Base-by-base conservation (phyloP, 2,329 filamentous ascomycete genomes). In the Xylariaceae sp. region DNA sequence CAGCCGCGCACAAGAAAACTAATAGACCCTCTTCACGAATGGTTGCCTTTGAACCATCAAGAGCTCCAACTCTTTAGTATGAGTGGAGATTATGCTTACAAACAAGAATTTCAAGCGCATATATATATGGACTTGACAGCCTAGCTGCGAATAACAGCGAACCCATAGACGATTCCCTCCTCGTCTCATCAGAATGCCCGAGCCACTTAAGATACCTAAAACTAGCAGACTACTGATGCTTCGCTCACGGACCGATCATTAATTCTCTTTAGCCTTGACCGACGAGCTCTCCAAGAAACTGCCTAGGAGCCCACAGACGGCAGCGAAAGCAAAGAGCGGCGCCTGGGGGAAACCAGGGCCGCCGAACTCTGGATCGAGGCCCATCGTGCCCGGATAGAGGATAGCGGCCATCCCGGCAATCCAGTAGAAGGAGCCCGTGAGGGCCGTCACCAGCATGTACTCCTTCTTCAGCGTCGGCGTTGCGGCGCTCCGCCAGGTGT, bases 291-390 rank as follows among this genome's bases (percentile, higher is more conserved):
- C 59, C 52, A 59, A 35, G 55, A 57, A 67, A 27, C 53, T 64
- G 20, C 60, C 56, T 7, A 59, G 13, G 3, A 65, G 18, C 3
- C 57, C 67, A 30, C 55, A 61, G 2, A 36, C 46, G 13, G 64
- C 61, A n/a, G 72, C 64, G 1, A 39, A 56, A 2, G 53, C 41
- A 53, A 76, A 75, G 0, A 68, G 13, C 10, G 57, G 62, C 13
- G 55, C 60, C 64, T 77, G 75, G 11, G 75, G 75, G 55, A 75
- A 77, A 5, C 67, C 74, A 0, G 75, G 72, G 6, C 73, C 70
- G 8, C 75, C 75, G 53, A 75, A 76, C 61, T 77, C 75, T 0
- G 73, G 73, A 32, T 77, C 75, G 5, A 75, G 65, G 8, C 75
- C 74, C 56, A 67, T 70, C 4, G 73, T 69, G 13, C 68, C 70